phyloP scores from a whole-genome alignment of 164 flowering plant species.

The Stephania japonica region DNA sequence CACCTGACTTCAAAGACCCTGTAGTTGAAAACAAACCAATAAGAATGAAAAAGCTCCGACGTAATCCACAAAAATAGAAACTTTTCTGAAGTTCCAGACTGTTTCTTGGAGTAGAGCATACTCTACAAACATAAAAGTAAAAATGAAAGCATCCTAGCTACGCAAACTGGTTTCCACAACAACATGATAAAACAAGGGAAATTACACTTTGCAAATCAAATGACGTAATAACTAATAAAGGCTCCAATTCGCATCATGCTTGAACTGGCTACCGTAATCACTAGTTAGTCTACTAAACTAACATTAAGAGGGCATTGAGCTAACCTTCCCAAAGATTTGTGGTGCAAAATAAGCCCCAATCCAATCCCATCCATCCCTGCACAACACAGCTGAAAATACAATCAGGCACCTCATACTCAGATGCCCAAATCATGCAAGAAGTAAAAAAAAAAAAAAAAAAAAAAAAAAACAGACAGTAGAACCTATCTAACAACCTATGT shows the following conservation, averaged over 20 bases:
- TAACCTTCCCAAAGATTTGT: slow-evolving; percentile 71
- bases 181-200: no score
- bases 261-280: not conserved
- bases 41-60: not conserved
- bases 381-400: slow-evolving; percentile 8
- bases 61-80: not conserved
- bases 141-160: no score
- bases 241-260: no score
- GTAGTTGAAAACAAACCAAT: slow-evolving; percentile 18
- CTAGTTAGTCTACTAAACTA: not conserved
- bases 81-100: not conserved
- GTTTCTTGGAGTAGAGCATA: not conserved
- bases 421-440: not conserved
- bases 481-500: no score
- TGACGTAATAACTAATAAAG: no score
- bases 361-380: slow-evolving; percentile 82
- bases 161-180: no score
- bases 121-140: no score
- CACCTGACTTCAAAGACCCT: slow-evolving; percentile 89
- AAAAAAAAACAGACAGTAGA: no score
- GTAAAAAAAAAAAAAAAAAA: no score
- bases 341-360: slow-evolving; percentile 68
- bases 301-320: slow-evolving; percentile 9
- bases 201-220: no score
- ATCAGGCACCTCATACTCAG: not conserved